phyloP scores from a whole-genome alignment of 176 grass and related monocot species.

The Chrysopogon serrulatus region DNA sequence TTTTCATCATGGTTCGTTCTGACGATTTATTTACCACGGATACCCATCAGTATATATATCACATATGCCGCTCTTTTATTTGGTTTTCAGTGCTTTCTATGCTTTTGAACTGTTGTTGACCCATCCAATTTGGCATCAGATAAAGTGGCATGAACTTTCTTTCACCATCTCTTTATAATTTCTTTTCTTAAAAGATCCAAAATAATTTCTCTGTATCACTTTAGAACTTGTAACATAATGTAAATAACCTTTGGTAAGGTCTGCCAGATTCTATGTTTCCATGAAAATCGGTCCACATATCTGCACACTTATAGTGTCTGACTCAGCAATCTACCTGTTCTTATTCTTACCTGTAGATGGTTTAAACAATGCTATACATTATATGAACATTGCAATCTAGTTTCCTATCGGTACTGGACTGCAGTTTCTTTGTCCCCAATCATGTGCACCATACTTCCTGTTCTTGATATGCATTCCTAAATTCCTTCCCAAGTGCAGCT shows the following conservation, averaged over 20 bases:
- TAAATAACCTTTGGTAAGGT: neutral
- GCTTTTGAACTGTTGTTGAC: neutral
- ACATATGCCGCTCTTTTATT: neutral
- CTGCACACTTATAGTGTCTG: too few species aligned
- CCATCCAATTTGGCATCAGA: neutral
- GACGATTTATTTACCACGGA: neutral
- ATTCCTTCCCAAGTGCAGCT: neutral
- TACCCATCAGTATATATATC: neutral
- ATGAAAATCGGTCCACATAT: neutral
- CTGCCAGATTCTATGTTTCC: neutral
- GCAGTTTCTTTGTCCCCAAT: neutral
- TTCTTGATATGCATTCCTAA: neutral
- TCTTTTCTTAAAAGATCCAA: neutral
- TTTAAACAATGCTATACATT: neutral
- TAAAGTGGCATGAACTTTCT: neutral
- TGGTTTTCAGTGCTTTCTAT: neutral
- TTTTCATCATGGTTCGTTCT: neutral
- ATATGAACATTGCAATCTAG: neutral
- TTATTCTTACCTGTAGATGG: neutral
- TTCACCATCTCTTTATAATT: neutral
- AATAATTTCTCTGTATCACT: neutral
- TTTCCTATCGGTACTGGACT: neutral
- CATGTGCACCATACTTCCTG: neutral
- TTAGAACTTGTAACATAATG: neutral
- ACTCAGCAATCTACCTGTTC: neutral